Evolutionary conservation across 306 rosid species (phyloP).

Genomic region (Malus domestica): ASM211411v1 NC_041804.1:32791001-32791500

Average conservation of each 20-base stretch:
- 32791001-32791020: neutral
- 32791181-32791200: conserved; percentile 39
- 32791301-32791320: neutral
- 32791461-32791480: neutral
- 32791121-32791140: conserved; percentile 73
- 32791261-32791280: conserved; percentile 48
- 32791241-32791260: conserved; percentile 90
- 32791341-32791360: too few relatives aligned
- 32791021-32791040: neutral
- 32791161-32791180: conserved; percentile 62
- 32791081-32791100: neutral
- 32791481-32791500: neutral
- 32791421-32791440: neutral
- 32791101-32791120: neutral
- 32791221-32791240: conserved; percentile 75
- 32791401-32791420: neutral
- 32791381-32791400: neutral
- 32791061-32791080: neutral
- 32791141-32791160: conserved; percentile 96
- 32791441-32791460: neutral
- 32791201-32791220: conserved; percentile 70
- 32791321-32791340: too few relatives aligned
- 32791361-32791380: too few relatives aligned
- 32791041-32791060: neutral
- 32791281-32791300: conserved; percentile 9